Evolutionary conservation across 164 flowering plant genomes (phyloP).

Genomic region (Magnolia kwangsiensis): DNA sequence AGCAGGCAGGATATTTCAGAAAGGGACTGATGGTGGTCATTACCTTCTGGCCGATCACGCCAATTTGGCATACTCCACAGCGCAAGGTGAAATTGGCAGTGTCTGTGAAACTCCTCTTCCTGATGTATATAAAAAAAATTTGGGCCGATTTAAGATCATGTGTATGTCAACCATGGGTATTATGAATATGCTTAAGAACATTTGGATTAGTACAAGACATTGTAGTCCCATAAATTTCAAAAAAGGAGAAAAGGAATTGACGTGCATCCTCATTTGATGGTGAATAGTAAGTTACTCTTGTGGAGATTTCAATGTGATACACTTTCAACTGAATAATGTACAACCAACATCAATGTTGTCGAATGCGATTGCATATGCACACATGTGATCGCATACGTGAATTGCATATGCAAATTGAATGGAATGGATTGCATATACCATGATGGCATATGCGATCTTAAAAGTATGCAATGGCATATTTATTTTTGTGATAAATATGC

Average conservation of each 20-base stretch:
- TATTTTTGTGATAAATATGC: too few species aligned
- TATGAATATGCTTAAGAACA: not conserved
- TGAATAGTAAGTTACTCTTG: not conserved
- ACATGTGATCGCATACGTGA: too few species aligned
- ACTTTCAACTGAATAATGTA: too few species aligned
- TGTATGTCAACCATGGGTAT: not conserved
- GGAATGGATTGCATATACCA: too few species aligned
- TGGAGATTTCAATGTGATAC: too few species aligned
- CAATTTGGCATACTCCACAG: slow-evolving; percentile 94
- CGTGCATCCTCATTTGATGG: not conserved
- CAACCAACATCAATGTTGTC: too few species aligned
- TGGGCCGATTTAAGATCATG: not conserved
- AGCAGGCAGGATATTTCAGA: not conserved
- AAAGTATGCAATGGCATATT: too few species aligned
- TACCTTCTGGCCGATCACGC: slow-evolving; percentile 90
- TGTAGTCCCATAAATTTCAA: not conserved
- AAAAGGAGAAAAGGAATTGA: not conserved
- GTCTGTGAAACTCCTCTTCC: slow-evolving; percentile 80
- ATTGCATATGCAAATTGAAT: too few species aligned
- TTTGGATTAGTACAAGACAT: not conserved
- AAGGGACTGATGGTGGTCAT: not conserved
- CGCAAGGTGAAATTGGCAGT: slow-evolving; percentile 91
- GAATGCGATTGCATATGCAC: too few species aligned
- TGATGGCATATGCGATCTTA: too few species aligned
- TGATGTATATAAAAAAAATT: slow-evolving; percentile 18